Evolutionary conservation across 257 asterid species (phyloP).

Genomic region (Scutellaria barbata): DNA sequence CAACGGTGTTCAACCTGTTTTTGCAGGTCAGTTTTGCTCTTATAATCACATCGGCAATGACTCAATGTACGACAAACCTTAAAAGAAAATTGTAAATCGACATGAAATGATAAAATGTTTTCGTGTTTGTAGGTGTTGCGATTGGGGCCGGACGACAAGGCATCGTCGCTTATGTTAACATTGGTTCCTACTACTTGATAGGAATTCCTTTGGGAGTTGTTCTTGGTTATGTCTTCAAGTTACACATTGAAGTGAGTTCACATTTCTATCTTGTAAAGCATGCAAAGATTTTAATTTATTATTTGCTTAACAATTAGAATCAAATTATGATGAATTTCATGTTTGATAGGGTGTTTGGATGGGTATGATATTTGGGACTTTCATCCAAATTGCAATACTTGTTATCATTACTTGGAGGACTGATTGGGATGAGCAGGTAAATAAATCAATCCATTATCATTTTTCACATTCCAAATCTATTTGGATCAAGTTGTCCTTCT

Average conservation of each 20-base stretch:
- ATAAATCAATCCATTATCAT: no score
- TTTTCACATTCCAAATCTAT: no score
- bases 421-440: constrained; percentile 58
- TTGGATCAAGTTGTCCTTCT: no score
- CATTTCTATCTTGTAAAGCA: neutral
- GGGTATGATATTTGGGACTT: constrained; percentile 46
- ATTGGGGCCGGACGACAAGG: neutral
- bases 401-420: constrained; percentile 44
- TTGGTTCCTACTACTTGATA: constrained; percentile 51
- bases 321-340: neutral
- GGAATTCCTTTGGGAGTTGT: constrained; percentile 51
- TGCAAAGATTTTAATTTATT: neutral
- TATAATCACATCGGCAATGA: neutral
- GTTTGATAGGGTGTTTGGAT: constrained; percentile 54
- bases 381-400: constrained; percentile 47
- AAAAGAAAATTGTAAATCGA: no score
- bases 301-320: neutral
- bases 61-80: no score
- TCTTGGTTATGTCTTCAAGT: constrained; percentile 46
- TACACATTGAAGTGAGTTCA: constrained; percentile 46
- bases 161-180: constrained; percentile 50
- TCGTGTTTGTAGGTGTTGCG: no score
- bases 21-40: constrained; percentile 44
- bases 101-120: no score
- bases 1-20: constrained; percentile 65